phyloP scores from a whole-genome alignment of 2,329 filamentous ascomycete genomes.

The Escovopsis sp. region DNA sequence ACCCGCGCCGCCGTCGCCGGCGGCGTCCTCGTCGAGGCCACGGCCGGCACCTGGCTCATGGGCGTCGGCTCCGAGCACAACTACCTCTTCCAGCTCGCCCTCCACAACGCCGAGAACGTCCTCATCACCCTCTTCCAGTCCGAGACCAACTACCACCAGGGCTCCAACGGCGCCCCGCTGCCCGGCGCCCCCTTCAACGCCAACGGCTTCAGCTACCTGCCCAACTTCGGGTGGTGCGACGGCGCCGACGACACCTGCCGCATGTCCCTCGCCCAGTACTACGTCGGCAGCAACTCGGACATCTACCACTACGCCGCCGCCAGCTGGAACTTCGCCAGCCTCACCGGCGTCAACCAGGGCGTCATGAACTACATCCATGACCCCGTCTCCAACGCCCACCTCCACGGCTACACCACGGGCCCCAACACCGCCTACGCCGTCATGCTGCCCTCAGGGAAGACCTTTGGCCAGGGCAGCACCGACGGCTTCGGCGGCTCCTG shows the following conservation, averaged over 20 bases:
- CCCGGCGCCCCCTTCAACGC: slow-evolving; percentile 2
- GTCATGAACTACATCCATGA: slow-evolving; percentile 9
- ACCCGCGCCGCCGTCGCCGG: slow-evolving; percentile 3
- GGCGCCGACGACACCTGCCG: slow-evolving; percentile 3
- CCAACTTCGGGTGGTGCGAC: slow-evolving; percentile 5
- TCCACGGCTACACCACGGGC: slow-evolving; percentile 8
- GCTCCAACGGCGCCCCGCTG: slow-evolving; percentile 1
- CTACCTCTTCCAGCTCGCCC: slow-evolving; percentile 4
- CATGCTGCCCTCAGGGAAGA: slow-evolving; percentile 6
- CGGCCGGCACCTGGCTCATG: slow-evolving; percentile 4
- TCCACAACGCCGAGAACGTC: slow-evolving; percentile 5
- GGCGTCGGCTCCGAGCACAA: slow-evolving; percentile 6
- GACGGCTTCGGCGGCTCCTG: slow-evolving; percentile 9
- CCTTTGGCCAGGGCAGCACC: slow-evolving; percentile 7
- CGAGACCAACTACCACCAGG: slow-evolving; percentile 6
- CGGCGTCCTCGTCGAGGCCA: slow-evolving; percentile 5
- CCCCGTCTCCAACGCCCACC: slow-evolving; percentile 3
- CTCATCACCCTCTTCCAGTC: slow-evolving; percentile 5
- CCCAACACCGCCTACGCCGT: slow-evolving; percentile 6
- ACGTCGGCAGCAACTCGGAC: slow-evolving; percentile 5
- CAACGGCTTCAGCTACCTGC: neutral
- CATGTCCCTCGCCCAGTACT: slow-evolving; percentile 6
- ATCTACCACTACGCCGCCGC: slow-evolving; percentile 7
- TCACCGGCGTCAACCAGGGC: slow-evolving; percentile 7
- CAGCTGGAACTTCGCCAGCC: slow-evolving; percentile 6